Conservation (phyloP, 1,139 yeast genomes). For the Yamadazyma mexicana region DNA sequence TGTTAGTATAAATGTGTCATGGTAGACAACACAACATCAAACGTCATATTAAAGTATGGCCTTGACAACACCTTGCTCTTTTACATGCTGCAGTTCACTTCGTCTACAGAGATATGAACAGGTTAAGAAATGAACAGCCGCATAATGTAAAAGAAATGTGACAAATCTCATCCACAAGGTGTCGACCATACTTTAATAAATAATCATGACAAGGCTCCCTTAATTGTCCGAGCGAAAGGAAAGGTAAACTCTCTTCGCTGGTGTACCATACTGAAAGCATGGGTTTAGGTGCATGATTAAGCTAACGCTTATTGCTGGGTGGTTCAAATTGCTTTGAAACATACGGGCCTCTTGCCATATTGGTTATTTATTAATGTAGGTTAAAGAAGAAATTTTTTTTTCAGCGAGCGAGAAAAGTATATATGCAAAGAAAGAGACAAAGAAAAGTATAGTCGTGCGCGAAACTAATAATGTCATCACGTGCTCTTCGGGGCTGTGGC, state of each 20-base stretch:
- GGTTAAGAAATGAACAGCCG: background rate
- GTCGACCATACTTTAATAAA: slow-evolving; percentile 11
- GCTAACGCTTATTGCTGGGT: slow-evolving; percentile 4
- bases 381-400: slow-evolving; percentile 1
- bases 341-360: slow-evolving; percentile 97
- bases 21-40: background rate
- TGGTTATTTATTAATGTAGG: slow-evolving; percentile 19
- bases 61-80: no score
- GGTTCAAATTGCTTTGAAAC: slow-evolving; percentile 28
- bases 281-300: slow-evolving; percentile 10
- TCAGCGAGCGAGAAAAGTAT: background rate
- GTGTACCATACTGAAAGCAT: slow-evolving; percentile 12
- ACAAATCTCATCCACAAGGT: background rate
- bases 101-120: background rate
- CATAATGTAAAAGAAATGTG: background rate
- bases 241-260: slow-evolving; percentile 2
- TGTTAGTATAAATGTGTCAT: slow-evolving; percentile 53
- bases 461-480: background rate
- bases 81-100: no score
- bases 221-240: slow-evolving; percentile 12
- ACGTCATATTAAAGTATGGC: slow-evolving; percentile 3
- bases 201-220: slow-evolving; percentile 35
- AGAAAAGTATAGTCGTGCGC: no score
- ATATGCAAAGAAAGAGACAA: no score
- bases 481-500: slow-evolving; percentile 1